Evolutionary conservation across 495 filamentous ascomycete genomes (phyloP).

Genomic region (Trichoderma virens): DNA sequence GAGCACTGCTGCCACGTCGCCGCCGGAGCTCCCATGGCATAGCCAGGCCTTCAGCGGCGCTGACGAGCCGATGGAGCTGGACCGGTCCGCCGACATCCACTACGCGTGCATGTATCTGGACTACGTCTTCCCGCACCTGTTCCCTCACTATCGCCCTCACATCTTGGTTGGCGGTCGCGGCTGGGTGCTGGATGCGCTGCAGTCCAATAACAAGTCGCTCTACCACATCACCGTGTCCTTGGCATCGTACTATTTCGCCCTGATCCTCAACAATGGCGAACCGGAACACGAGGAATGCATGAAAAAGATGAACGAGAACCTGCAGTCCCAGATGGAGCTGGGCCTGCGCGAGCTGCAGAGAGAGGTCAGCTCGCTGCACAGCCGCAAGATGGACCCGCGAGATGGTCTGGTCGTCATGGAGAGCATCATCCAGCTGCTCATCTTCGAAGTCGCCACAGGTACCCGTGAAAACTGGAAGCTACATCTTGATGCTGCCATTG

Average conservation of each 20-base stretch:
- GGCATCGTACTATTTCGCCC: slow-evolving; percentile 41
- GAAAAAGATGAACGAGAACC: slow-evolving; percentile 22
- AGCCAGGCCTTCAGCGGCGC: slow-evolving; percentile 10
- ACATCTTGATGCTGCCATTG: slow-evolving; percentile 41
- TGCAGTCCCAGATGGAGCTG: slow-evolving; percentile 32
- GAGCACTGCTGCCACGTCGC: slow-evolving; percentile 15
- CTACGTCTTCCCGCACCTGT: slow-evolving; percentile 44
- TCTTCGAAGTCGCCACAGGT: slow-evolving; percentile 38
- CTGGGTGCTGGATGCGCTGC: slow-evolving; percentile 44
- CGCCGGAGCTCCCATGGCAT: neutral
- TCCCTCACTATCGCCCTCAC: slow-evolving; percentile 46
- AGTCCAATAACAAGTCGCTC: slow-evolving; percentile 40
- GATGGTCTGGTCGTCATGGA: slow-evolving; percentile 37
- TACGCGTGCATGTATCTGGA: slow-evolving; percentile 45
- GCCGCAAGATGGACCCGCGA: slow-evolving; percentile 21
- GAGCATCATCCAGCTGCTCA: slow-evolving; percentile 47
- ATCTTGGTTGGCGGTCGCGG: slow-evolving; percentile 38
- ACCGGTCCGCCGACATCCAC: slow-evolving; percentile 17
- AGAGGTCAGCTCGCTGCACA: slow-evolving; percentile 32
- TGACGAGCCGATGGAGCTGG: neutral
- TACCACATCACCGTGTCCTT: slow-evolving; percentile 38
- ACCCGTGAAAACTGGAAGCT: slow-evolving; percentile 39
- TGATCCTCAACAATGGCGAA: slow-evolving; percentile 20
- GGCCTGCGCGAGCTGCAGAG: slow-evolving; percentile 34
- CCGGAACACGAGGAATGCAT: slow-evolving; percentile 19